These are phyloP conservation scores for Fusarium ramigenum DNA, from an alignment of 2,329 filamentous ascomycete species.

Conservation along the genomic window DNA sequence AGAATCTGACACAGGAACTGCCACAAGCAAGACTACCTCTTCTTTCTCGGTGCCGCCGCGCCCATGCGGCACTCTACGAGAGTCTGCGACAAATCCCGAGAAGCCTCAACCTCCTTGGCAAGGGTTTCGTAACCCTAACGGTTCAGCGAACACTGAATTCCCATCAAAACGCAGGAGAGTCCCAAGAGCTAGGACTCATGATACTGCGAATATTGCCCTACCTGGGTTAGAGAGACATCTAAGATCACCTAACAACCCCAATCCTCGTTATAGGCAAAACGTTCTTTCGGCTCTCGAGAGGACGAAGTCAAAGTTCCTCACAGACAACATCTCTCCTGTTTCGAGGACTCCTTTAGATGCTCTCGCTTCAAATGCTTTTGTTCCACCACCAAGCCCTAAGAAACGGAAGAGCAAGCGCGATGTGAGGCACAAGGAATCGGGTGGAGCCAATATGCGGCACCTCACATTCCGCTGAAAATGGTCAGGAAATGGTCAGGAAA, in stretches of 20 bases:
- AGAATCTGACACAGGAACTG: neutral
- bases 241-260: conserved; percentile 9
- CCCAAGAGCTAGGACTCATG: conserved; percentile 18
- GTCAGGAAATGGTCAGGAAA: neutral
- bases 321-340: conserved; percentile 7
- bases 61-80: neutral
- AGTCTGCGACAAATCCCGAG: neutral
- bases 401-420: conserved; percentile 9
- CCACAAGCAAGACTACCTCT: neutral
- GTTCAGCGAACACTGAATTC: neutral
- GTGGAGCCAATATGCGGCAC: neutral
- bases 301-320: conserved; percentile 44
- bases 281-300: conserved; percentile 44
- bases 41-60: neutral
- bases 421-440: neutral
- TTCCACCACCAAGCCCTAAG: conserved; percentile 3
- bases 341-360: conserved; percentile 7
- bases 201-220: conserved; percentile 36
- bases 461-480: neutral
- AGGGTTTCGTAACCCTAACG: conserved; percentile 19
- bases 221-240: conserved; percentile 39
- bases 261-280: conserved; percentile 32
- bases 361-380: neutral
- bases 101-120: conserved; percentile 14
- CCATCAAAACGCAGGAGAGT: conserved; percentile 25